These are phyloP conservation scores for Myxozyma neotropica DNA, from an alignment of 805 yeast genomes.

Conservation along the genomic window DNA sequence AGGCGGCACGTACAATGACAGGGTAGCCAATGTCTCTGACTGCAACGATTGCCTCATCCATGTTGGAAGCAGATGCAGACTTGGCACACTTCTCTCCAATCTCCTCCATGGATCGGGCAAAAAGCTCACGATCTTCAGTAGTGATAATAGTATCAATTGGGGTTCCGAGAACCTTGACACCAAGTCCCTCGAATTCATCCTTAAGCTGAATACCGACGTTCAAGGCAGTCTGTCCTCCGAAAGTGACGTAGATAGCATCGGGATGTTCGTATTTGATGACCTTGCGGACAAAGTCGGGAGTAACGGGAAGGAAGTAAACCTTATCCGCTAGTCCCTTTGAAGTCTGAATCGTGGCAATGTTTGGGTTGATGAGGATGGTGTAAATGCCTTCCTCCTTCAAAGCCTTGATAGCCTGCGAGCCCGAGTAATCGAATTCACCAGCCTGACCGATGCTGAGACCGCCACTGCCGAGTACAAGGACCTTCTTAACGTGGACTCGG, in stretches of 20 bases:
- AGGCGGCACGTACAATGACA: conserved; percentile 95
- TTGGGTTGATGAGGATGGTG: conserved; percentile 94
- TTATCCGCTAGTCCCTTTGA: conserved; percentile 97
- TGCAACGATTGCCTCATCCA: conserved; percentile 81
- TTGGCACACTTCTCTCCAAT: conserved; percentile 94
- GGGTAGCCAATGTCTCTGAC: conserved; percentile 90
- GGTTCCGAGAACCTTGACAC: conserved; percentile 95
- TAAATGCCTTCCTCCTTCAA: conserved; percentile 96
- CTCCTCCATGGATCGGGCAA: conserved; percentile 92
- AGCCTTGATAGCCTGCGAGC: conserved; percentile 98
- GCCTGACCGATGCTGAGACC: conserved; percentile 99
- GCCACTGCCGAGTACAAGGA: conserved; percentile 93
- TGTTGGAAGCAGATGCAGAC: conserved; percentile 79
- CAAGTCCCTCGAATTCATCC: conserved; percentile 89
- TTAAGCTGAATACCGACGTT: conserved; percentile 93
- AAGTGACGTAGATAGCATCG: conserved; percentile 94
- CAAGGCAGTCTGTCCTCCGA: conserved; percentile 98
- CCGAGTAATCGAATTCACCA: conserved; percentile 98
- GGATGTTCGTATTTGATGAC: conserved; percentile 95
- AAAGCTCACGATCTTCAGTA: conserved; percentile 96
- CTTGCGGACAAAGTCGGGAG: conserved; percentile 92
- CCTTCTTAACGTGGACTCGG: conserved; percentile 82
- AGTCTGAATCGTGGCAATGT: conserved; percentile 97
- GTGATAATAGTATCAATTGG: conserved; percentile 94
- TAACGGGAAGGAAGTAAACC: conserved; percentile 97